phyloP scores from a whole-genome alignment of 345 rosid genomes.

The Lenwebbia sp. region DNA sequence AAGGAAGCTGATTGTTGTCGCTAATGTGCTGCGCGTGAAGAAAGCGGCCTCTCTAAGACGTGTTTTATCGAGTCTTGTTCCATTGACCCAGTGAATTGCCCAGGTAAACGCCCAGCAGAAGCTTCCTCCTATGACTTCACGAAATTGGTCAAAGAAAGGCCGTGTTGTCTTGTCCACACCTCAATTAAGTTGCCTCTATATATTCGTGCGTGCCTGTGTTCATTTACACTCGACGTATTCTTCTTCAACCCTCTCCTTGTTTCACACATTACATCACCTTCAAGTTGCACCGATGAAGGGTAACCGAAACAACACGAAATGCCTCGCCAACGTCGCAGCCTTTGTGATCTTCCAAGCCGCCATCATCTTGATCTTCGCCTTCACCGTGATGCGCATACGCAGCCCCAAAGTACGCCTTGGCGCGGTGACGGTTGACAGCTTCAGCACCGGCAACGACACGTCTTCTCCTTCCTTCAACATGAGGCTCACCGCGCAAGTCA shows the following conservation, averaged over 20 bases:
- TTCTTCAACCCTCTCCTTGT: neutral
- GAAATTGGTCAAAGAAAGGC: neutral
- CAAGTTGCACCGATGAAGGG: neutral
- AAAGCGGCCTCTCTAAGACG: neutral
- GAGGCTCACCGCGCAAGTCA: neutral
- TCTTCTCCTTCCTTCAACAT: constrained; percentile 1
- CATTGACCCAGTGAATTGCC: neutral
- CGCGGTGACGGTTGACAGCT: neutral
- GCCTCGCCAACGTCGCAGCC: neutral
- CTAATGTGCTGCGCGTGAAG: neutral
- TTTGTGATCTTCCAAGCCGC: neutral
- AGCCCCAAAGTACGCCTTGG: neutral
- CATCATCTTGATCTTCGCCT: neutral
- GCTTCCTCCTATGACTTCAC: neutral
- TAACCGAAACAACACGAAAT: neutral
- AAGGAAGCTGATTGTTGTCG: neutral
- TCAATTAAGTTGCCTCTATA: neutral
- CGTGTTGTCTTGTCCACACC: neutral
- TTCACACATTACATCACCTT: neutral
- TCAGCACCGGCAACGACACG: neutral
- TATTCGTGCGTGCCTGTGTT: neutral
- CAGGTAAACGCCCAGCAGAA: neutral
- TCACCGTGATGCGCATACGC: neutral
- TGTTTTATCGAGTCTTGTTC: neutral
- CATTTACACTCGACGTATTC: neutral